A percentile compares a stretch with the other conserved stretches of the same genome.
Evolutionary conservation across 2,329 filamentous ascomycete genomes (phyloP).

Genomic region (Cercospora sp.): DNA sequence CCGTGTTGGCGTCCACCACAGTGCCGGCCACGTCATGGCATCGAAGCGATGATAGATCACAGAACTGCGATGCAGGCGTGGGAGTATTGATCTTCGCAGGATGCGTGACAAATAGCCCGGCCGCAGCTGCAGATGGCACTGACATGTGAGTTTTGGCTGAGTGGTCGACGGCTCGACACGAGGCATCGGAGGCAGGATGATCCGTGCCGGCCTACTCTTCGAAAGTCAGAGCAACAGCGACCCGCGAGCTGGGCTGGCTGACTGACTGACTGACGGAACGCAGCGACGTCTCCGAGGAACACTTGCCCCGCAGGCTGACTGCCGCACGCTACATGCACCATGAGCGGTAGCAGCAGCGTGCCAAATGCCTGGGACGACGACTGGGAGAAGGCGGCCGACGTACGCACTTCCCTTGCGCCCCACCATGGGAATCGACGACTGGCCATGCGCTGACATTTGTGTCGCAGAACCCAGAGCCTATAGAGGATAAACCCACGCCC

Average conservation of each 20-base stretch:
- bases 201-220: neutral
- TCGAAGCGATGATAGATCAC: neutral
- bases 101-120: neutral
- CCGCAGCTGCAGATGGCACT: neutral
- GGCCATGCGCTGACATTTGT: conserved; percentile 31
- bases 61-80: neutral
- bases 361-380: conserved; percentile 90
- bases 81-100: neutral
- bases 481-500: conserved; percentile 34
- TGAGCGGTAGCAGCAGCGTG: conserved; percentile 51
- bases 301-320: conserved; percentile 8
- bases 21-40: neutral
- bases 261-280: neutral
- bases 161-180: neutral
- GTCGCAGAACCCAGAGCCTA: conserved; percentile 40
- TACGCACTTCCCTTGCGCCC: conserved; percentile 37
- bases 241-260: neutral
- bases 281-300: neutral
- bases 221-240: neutral
- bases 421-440: neutral
- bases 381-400: conserved; percentile 80
- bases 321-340: conserved; percentile 25
- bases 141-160: neutral
- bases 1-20: neutral
- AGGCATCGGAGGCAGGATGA: neutral